phyloP scores from a whole-genome alignment of 2,329 filamentous ascomycete species.

The Akanthomyces dipterigenus region DNA sequence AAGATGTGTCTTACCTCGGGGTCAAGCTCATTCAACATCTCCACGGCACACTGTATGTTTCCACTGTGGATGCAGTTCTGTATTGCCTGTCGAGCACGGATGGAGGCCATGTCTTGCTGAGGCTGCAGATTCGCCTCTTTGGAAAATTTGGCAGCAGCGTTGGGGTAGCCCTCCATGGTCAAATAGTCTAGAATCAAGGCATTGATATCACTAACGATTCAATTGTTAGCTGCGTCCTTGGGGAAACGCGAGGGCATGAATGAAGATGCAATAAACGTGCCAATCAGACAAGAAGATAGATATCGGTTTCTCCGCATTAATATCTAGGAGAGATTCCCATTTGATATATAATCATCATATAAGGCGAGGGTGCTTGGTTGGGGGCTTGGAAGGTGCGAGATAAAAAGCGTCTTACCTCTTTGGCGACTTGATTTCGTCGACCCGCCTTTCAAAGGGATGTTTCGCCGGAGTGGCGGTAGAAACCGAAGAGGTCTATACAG shows the following conservation, averaged over 20 bases:
- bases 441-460: slow-evolving; percentile 71
- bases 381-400: background rate
- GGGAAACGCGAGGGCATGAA: slow-evolving; percentile 4
- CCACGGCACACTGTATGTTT: slow-evolving; percentile 77
- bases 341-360: slow-evolving; percentile 85
- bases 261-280: slow-evolving; percentile 3
- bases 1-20: slow-evolving; percentile 63
- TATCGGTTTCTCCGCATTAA: slow-evolving; percentile 81
- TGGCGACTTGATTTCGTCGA: slow-evolving; percentile 76
- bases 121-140: slow-evolving; percentile 83
- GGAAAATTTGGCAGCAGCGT: slow-evolving; percentile 87
- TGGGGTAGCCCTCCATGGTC: slow-evolving; percentile 89
- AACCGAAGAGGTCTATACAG: slow-evolving; percentile 59
- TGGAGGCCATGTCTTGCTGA: slow-evolving; percentile 63
- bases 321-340: slow-evolving; percentile 99
- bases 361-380: slow-evolving; percentile 17
- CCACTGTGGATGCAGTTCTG: slow-evolving; percentile 79
- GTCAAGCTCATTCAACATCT: slow-evolving; percentile 81
- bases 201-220: slow-evolving; percentile 74
- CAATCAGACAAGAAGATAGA: slow-evolving; percentile 57
- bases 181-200: slow-evolving; percentile 93
- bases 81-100: slow-evolving; percentile 74
- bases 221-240: slow-evolving; percentile 21
- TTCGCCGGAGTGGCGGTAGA: slow-evolving; percentile 65
- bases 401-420: slow-evolving; percentile 66